Base-by-base conservation (phyloP, 2,329 filamentous ascomycete genomes). In the Seiridium unicorne region DNA sequence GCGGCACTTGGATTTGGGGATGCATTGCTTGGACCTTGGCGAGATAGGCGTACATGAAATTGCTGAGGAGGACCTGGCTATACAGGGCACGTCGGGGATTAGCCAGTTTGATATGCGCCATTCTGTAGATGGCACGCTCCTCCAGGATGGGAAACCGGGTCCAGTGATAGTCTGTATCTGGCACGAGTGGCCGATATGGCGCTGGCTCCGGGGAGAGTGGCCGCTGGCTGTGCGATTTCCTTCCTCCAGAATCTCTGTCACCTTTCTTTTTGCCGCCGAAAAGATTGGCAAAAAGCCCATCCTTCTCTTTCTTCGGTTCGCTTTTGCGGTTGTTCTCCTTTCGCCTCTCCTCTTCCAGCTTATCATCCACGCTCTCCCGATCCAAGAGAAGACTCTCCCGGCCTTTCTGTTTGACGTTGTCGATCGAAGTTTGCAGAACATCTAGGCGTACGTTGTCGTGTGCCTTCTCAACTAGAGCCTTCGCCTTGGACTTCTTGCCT, bases 21-120 rank as follows among this genome's bases (percentile, higher is more conserved):
- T 99, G 95, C 92, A 97, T 97, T 70, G 96, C 93, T 77, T 99
- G 95, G 51, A 99, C 95, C 75, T 98, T 99, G 63, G 95, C 95
- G 65, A 99, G 84, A 74, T 99, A 99, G 60, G 93, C 95, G 78
- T 99, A 99, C 95, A 99, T 99, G 76, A 99, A 99, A 74, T 99
- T 99, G 77, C 93, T 97, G 66, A 99, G 84, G 61, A 99, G 81
- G 31, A 99, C 95, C 75, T 99, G 95, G 62, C 94, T 97, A 71
- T 96, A 90, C 56, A 99, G 79, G 46, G 94, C 91, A 59, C 95
- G 89, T 49, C 94, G 89, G 44, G 95, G 95, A 72, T 99, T 98
- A n/a, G 95, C 95, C 62, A 99, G 86, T 76, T 99, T 99, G 77
- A 98, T 96, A 73, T 99, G 95, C 18, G 95, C 95, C 92, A 99